phyloP scores from a whole-genome alignment of 2,329 filamentous ascomycete genomes.

The Dactylellina haptotyla region DNA sequence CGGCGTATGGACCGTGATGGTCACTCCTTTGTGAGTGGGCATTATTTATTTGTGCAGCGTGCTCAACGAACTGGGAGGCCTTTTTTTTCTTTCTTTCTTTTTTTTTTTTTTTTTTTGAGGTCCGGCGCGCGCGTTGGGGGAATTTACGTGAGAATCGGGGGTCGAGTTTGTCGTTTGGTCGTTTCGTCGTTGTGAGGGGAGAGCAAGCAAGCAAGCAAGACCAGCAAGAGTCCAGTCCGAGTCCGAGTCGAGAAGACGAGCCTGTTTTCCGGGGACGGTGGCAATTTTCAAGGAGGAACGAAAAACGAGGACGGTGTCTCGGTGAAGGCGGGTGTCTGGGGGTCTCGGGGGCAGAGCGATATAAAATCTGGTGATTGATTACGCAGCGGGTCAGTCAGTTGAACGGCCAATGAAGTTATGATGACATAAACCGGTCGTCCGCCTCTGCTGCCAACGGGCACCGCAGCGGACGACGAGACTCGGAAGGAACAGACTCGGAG shows the following conservation, averaged over 20 bases:
- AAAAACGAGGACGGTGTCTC: constrained; percentile 1
- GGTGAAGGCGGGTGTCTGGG: neutral
- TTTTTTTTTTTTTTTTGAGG: too few relatives aligned
- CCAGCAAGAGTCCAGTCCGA: too few relatives aligned
- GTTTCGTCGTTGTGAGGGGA: too few relatives aligned
- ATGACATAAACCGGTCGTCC: constrained; percentile 5
- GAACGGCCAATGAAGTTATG: neutral
- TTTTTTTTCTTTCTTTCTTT: neutral
- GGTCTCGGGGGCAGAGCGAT: neutral
- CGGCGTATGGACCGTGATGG: constrained; percentile 91
- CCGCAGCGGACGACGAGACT: neutral
- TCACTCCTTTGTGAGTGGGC: constrained; percentile 99
- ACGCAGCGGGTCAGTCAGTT: constrained; percentile 23
- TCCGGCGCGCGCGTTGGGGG: constrained; percentile 12
- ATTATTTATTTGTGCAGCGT: constrained; percentile 63
- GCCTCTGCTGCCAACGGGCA: neutral
- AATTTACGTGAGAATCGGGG: too few relatives aligned
- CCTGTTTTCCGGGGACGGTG: constrained; percentile 11
- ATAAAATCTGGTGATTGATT: constrained; percentile 15
- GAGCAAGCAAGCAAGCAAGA: too few relatives aligned
- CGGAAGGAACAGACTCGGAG: neutral
- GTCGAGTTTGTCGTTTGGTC: too few relatives aligned
- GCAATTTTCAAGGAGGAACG: constrained; percentile 7
- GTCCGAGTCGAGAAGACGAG: neutral
- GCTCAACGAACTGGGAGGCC: constrained; percentile 9